Percentiles rank a stretch among this genome's conserved stretches.
Evolutionary conservation across 1,284 basidiomycete species (phyloP).

Genomic region (Rhodotorula sp.): DNA sequence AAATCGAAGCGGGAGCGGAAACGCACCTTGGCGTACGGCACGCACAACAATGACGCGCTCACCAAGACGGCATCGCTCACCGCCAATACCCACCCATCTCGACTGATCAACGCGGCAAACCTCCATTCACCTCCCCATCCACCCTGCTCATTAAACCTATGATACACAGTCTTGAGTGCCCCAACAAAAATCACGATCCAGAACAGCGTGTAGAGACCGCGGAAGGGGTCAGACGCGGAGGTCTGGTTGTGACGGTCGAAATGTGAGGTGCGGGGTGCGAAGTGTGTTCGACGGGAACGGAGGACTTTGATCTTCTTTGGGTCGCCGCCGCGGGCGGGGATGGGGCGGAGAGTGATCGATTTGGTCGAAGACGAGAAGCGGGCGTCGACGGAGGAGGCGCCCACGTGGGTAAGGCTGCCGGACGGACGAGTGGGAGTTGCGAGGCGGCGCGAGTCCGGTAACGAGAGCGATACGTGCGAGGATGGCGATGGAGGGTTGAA

Average conservation of each 20-base stretch:
- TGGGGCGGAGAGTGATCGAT: conserved; percentile 21
- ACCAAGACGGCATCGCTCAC: conserved; percentile 81
- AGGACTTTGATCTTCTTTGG: conserved; percentile 15
- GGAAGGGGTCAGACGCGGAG: conserved; percentile 76
- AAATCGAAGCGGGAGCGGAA: not conserved
- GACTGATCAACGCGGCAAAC: conserved; percentile 85
- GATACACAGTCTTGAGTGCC: conserved; percentile 71
- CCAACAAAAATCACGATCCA: conserved; percentile 76
- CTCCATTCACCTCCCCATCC: conserved; percentile 68
- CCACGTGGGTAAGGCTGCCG: conserved; percentile 19
- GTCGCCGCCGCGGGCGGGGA: conserved; percentile 23
- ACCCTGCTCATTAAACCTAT: conserved; percentile 70
- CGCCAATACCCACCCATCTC: conserved; percentile 78
- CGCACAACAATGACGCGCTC: conserved; percentile 66
- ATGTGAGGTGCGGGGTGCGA: conserved; percentile 74
- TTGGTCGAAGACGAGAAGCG: conserved; percentile 3
- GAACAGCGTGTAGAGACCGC: conserved; percentile 90
- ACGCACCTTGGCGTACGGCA: conserved; percentile 73
- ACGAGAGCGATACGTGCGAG: too few species aligned
- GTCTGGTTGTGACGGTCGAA: conserved; percentile 77
- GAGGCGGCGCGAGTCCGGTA: too few species aligned
- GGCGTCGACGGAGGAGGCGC: conserved; percentile 3
- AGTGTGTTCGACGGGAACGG: conserved; percentile 53
- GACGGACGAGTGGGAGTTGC: too few species aligned
- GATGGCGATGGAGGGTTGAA: too few species aligned